Base-by-base conservation (phyloP, 1,284 basidiomycete species). In the Rhodotorula sp. region DNA sequence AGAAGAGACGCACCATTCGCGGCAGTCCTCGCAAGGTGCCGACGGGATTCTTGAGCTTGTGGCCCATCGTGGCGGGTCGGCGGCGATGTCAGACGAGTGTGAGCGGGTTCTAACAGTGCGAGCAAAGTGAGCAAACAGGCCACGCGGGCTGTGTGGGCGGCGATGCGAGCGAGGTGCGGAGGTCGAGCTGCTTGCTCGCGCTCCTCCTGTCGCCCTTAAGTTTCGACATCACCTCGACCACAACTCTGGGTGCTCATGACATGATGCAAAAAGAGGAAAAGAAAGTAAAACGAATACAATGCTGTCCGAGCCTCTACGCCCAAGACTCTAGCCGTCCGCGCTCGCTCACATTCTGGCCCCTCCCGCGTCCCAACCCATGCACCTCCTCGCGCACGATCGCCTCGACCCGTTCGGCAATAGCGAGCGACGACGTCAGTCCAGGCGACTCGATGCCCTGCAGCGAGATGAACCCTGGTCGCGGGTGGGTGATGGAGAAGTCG, bases 401-500 rank as follows among this genome's bases (percentile, higher is more conserved):
- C 30, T 78, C 80, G 10, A 86, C 83, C 34, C 79, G 56, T 74
- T 84, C 81, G 0, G 80, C 85, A 24, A 84, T 81, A 7, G 84
- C 84, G 55, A 85, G 72, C 28, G 79, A 78, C 28, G 79, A 80
- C 13, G 85, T 86, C 69, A 86, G 69, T 1, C 85, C 84, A 1
- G 85, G 85, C 48, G 80, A 81, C 69, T 84, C 83, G 72, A 86
- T 85, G 4, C 85, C 85, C 8, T 82, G 75, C 72, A 94, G 80
- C 77, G 85, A 90, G 71, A 93, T 84, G 88, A 93, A 88, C 20
- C 81, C 81, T 1, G 78, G 79, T 7, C 77, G 71, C 6, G 75
- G 70, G 6, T 82, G 81, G 10, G 78, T 75, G 46, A 85, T 80
- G 46, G 80, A 75, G 69, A 98, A 98, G 79, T 99, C 95, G 73